Base-by-base conservation (phyloP, 441 rosid species). In the Biscutella laevigata region DNA sequence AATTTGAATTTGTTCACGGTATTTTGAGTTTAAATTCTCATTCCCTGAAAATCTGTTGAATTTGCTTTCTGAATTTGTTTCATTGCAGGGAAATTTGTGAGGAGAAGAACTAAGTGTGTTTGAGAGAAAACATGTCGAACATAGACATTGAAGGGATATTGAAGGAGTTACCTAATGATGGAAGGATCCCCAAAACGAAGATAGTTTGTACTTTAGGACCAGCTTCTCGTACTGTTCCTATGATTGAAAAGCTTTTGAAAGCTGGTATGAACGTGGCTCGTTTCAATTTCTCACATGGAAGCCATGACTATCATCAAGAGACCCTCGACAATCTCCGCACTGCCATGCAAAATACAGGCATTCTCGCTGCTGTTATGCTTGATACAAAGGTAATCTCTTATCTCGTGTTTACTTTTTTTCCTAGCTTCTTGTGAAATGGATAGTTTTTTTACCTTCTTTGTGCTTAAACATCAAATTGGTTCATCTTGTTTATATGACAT, bases 261-360 rank as follows among this genome's bases (percentile, higher is more conserved):
- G 95, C 96, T 1, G 96, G 96, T 14, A 83, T 88, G 96, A 88
- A 85, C 49, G 95, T 88, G 2, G 95, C 89, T 26, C 89, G 95
- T 24, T 88, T 88, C 84, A 88, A 88, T 67, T 88, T 88, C 77
- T 88, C 96, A 1, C 96, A 88, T 27, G 96, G 96, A 6, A 76
- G 87, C 22, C 95, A 85, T 27, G 89, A 81, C 36, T 88, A 88
- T 25, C 97, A 86, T 61, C 88, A 81, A 71, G 97, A 73, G 62
- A 83, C 90, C 30, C 69, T 88, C 42, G 38, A 88, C 69, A 85
- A 83, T 57, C 96, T 88, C 72, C 71, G 78, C 28, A 49, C 29
- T 10, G 92, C 97, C 10, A 86, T 86, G 97, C 80, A 70, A 0
- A 83, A 78, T 59, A 80, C 92, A 4, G 82, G 77, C 66, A 78